Percentiles rank a stretch among this genome's conserved stretches.
These are phyloP conservation scores for Cetradonia linearis DNA, from an alignment of 495 filamentous ascomycete species.

Conservation along the genomic window DNA sequence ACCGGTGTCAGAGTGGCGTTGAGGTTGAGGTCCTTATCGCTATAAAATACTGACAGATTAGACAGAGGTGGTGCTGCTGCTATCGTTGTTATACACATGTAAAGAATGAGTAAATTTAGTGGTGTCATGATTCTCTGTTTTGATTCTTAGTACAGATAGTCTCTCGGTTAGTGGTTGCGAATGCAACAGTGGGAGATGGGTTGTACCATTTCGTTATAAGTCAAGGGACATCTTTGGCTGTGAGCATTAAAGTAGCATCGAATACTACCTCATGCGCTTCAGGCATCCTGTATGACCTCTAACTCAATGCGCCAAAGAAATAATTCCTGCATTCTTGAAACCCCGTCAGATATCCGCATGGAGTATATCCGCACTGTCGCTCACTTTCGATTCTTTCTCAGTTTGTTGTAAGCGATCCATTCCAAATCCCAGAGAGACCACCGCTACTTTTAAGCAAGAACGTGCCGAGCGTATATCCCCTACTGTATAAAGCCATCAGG, in stretches of 20 bases:
- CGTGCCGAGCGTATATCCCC: neutral
- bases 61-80: neutral
- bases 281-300: neutral
- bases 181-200: neutral
- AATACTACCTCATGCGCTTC: neutral
- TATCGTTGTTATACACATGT: neutral
- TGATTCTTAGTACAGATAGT: neutral
- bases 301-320: neutral
- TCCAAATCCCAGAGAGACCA: neutral
- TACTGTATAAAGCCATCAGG: neutral
- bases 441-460: neutral
- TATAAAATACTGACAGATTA: neutral
- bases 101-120: neutral
- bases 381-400: neutral
- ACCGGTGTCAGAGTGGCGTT: neutral
- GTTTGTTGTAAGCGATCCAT: neutral
- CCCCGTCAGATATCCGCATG: neutral
- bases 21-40: neutral
- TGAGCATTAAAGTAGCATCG: neutral
- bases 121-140: neutral
- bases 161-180: neutral
- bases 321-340: neutral
- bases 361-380: neutral
- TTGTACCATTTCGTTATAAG: too few relatives aligned
- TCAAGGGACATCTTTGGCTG: too few relatives aligned